Conservation (phyloP, 768 basidiomycete species). For the Trametes coccinea region DNA sequence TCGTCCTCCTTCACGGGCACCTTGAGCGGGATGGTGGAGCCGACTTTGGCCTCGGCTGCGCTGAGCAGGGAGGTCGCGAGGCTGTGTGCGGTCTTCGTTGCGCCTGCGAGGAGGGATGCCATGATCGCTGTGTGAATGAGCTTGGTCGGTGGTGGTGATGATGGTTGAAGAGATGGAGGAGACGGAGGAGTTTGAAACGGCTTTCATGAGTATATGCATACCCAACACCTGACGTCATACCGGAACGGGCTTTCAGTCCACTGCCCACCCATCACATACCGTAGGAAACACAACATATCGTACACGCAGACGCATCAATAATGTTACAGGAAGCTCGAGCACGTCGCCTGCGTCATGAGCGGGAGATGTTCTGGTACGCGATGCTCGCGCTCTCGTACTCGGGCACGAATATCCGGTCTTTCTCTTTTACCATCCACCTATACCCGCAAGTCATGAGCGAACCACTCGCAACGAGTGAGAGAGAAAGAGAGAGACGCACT, state of each 20-base stretch:
- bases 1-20: conserved; percentile 59
- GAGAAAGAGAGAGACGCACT: conserved; percentile 47
- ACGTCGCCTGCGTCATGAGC: conserved; percentile 48
- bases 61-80: conserved; percentile 52
- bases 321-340: conserved; percentile 1
- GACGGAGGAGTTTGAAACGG: neutral
- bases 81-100: conserved; percentile 55
- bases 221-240: conserved; percentile 17
- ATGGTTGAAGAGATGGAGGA: neutral
- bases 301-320: neutral
- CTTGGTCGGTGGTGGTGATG: no score
- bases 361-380: conserved; percentile 80
- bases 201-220: no score
- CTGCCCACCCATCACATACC: no score
- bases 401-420: conserved; percentile 67
- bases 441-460: conserved; percentile 37
- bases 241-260: neutral
- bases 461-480: neutral
- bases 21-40: conserved; percentile 49
- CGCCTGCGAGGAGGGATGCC: conserved; percentile 47
- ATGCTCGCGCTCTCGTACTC: conserved; percentile 79
- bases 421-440: conserved; percentile 81
- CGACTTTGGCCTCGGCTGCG: conserved; percentile 46
- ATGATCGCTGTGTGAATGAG: conserved; percentile 32
- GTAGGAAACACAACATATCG: neutral